Conservation (phyloP, 2,329 filamentous ascomycete genomes). For the Ilyonectria mors-panacis region DNA sequence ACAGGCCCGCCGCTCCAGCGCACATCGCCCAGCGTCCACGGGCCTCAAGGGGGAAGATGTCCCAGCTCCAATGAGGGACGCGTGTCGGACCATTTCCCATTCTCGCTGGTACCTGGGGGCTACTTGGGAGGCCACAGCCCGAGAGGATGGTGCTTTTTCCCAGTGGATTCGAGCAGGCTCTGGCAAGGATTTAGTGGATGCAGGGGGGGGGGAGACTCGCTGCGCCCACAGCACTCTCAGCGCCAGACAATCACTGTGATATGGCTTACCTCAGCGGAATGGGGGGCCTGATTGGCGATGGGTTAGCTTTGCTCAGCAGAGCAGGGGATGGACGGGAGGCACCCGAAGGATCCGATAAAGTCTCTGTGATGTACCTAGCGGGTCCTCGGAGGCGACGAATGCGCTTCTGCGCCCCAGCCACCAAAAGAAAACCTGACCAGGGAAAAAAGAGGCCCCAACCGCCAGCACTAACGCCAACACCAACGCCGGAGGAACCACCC, state of each 20-base stretch:
- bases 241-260: neutral
- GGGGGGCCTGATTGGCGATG: neutral
- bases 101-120: constrained; percentile 17
- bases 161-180: constrained; percentile 7
- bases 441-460: constrained; percentile 1
- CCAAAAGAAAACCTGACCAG: constrained; percentile 14
- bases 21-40: constrained; percentile 21
- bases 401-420: constrained; percentile 15
- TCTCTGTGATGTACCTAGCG: constrained; percentile 16
- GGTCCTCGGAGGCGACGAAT: constrained; percentile 25
- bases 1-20: constrained; percentile 28
- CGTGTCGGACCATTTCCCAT: constrained; percentile 27
- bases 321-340: constrained; percentile 22
- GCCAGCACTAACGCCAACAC: constrained; percentile 13
- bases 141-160: neutral
- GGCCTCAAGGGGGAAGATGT: constrained; percentile 23
- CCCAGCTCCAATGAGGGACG: constrained; percentile 17
- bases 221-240: neutral
- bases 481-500: constrained; percentile 8
- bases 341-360: constrained; percentile 22
- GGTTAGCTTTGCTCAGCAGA: constrained; percentile 4
- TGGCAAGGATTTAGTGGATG: neutral
- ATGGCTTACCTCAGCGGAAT: neutral
- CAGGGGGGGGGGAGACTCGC: too few species aligned
- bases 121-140: constrained; percentile 1